Evolutionary conservation across 306 rosid genomes (phyloP), one percentile per base, ranked within the genome.

Genomic region (Vigna hirtella): DNA sequence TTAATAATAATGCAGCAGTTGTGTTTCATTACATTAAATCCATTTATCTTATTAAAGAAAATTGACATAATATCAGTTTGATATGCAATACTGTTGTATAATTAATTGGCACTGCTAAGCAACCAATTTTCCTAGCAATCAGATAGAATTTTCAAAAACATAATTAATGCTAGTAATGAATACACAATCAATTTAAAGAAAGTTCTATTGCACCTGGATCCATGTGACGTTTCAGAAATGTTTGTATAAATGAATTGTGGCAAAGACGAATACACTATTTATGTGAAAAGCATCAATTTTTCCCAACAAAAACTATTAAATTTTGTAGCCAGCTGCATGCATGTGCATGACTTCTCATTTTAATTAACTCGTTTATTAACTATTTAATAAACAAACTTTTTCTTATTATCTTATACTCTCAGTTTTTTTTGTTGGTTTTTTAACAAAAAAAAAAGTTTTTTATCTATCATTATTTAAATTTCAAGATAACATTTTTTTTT

Each of bases 301-400:
- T 3, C 34, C 0, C 7, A 50, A 26, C 68, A 57, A 28, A 26
- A 20, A 67, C 38, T 67, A 43, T 67, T 62, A 32, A 58, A 75
- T 47, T 73, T 74, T 45, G 9, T 61, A 47, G 34, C 59, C 32
- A 13, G 40, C 52, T 36, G 66, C 66, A 55, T 38, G 40, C 66
- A 55, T 38, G 40, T 55, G 77, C 11, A 38, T 38, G 42, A 40
- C 10, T 1, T 9, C 13, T 42, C 13, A 42, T 42, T 42, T 42
- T 42, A 42, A 40, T 8, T 38, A 7, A 38, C 43, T 38, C 1
- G 2, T 6, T 5, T 2, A 6, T 6, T 38, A 38, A 38, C 43
- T 1, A 38, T 38, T 38, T 38, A 38, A 38, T 38, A 26, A 26
- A 26, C 28, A 26, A 26, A 26, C 28, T 26, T 26, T 26, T 36